Evolutionary conservation across 192 early-diverging fungal genomes (phyloP), one percentile per base, ranked within the genome.

Genomic region (Phycomyces blakesleeanus): DNA sequence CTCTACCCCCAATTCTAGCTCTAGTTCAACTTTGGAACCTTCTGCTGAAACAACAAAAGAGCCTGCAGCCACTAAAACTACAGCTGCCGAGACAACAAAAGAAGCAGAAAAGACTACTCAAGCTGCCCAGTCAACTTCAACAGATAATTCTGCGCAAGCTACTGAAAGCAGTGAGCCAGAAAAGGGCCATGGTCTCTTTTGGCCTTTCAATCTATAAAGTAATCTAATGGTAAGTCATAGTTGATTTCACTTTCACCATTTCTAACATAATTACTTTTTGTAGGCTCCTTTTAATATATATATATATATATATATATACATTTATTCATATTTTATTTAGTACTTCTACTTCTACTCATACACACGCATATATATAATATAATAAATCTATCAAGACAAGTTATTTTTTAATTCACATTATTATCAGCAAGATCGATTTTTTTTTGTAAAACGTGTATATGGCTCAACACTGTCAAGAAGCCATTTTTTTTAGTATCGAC

Each of bases 281-380:
- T 12, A 7, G 20, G 29, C 4, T 22, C 11, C 38, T 56, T 37
- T 25, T 27, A 15, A 2, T 21, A 16, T 56, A 12, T 55, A 29
- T 29, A 55, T 55, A 56, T 37, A 29, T 20, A 29, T 37, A 37
- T 25, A 34, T 34, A 2, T 21, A 16, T 56, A 12, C 25, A 29
- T 29, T 25, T 55, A 56, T 37, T 56, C 29, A 29, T 37, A 37
- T 56, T 38, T 56, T 56, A 26, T 56, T 37, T 37, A 56, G 26
- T 34, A 26, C 55, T 37, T 56, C 20, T 50, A 29, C 55, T 56
- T 56, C 29, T 27, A 34, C 29, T 9, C 29, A 8, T 27, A 56
- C 29, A 25, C 16, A 56, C 29, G 38, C 55, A 20, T 20, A 56
- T 56, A 56, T 37, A 56, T 56, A 56, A 56, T 56, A 56, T n/a